Conservation (phyloP, 768 basidiomycete genomes). For the Filobasidium floriforme region DNA sequence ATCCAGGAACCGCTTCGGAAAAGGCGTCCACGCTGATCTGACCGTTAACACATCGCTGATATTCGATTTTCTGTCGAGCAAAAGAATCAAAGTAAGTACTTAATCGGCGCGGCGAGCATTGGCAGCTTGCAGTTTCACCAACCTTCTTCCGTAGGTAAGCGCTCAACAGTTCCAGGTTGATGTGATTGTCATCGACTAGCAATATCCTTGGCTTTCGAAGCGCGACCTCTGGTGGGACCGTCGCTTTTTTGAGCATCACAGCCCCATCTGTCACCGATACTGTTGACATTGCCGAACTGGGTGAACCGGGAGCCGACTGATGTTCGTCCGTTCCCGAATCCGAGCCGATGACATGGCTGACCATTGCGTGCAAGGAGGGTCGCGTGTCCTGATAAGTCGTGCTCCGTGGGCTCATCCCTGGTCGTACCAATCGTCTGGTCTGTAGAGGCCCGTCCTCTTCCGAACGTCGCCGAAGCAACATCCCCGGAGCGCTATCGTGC, state of each 20-base stretch:
- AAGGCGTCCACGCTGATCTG: constrained; percentile 73
- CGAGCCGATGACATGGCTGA: constrained; percentile 13
- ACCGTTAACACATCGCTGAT: constrained; percentile 73
- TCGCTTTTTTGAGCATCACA: constrained; percentile 61
- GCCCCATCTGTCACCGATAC: constrained; percentile 50
- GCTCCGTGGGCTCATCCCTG: constrained; percentile 51
- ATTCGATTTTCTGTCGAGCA: constrained; percentile 56
- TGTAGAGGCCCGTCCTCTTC: constrained; percentile 34
- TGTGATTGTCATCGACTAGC: constrained; percentile 82
- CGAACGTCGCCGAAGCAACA: constrained; percentile 35
- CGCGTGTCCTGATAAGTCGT: constrained; percentile 47
- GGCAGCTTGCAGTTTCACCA: constrained; percentile 12
- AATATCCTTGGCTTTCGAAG: constrained; percentile 56
- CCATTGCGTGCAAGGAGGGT: constrained; percentile 5
- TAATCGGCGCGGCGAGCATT: not conserved
- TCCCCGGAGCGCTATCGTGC: constrained; percentile 14
- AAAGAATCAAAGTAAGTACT: not conserved
- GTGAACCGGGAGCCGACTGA: constrained; percentile 37
- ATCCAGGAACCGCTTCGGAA: constrained; percentile 54
- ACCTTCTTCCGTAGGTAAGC: constrained; percentile 48
- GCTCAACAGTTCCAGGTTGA: constrained; percentile 73
- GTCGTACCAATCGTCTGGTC: constrained; percentile 44
- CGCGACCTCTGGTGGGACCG: constrained; percentile 51
- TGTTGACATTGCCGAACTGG: constrained; percentile 40
- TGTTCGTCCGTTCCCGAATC: constrained; percentile 22